Base-by-base conservation (phyloP, 2,329 filamentous ascomycete genomes). In the Cordyceps farinosa region DNA sequence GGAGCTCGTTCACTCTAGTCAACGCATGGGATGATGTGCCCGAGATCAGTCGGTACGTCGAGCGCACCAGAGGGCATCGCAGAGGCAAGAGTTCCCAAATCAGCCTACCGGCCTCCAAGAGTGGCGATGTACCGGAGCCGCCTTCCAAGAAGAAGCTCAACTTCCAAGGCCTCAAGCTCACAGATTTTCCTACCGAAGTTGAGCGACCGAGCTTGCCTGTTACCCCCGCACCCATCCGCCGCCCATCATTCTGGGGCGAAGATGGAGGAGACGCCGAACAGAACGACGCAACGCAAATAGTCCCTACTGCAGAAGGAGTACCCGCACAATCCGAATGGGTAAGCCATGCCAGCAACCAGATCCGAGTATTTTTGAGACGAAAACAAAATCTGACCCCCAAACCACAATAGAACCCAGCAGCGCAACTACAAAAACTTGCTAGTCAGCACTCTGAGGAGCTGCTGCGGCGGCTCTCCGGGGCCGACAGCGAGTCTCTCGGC, bases 1-100 rank as follows among this genome's bases (percentile, higher is more conserved):
- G 91, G 90, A 84, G 86, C 66, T 82, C 82, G 53, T 97, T 90
- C 73, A 81, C 86, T n/a, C 84, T 87, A 53, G 85, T 82, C 57
- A 99, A 98, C 75, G 93, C 92, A 17, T 99, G 95, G 95, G 95
- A 99, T 70, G 90, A 91, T 60, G 85, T 96, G 59, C 90, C 91
- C 13, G 90, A 91, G 67, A 99, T 99, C 69, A 88, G 91, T 70
- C 85, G 86, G 66, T 99, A 97, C 73, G 90, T 98, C 61, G 90
- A 91, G 66, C 83, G 86, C 60, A 80, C 96, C 62, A 87, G 90
- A 69, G 87, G 88, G 73, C 82, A 85, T 71, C 78, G 76, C 56
- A 77, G 79, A 52, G 69, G 66, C 30, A 75, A 72, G 65, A 76
- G 73, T 65, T 61, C 29, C 10, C 55, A 81, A 65, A 85, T 51